These are phyloP conservation scores for Fusarium sp. DNA, from an alignment of 2,329 filamentous ascomycete genomes.

Conservation along the genomic window DNA sequence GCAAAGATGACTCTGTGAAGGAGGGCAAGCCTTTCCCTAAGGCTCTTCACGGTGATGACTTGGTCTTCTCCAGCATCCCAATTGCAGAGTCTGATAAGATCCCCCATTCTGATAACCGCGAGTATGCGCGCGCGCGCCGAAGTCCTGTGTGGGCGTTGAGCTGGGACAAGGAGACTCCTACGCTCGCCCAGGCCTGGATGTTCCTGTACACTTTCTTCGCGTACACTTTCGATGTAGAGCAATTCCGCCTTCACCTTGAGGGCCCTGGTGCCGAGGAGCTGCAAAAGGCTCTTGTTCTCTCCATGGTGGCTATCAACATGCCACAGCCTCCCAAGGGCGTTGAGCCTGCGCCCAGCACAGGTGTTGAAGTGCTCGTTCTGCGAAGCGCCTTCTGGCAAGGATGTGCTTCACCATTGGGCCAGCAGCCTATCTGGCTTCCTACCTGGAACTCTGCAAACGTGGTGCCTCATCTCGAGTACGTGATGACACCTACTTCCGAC, in stretches of 20 bases:
- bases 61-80: slow-evolving; percentile 39
- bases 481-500: slow-evolving; percentile 49
- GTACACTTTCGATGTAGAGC: slow-evolving; percentile 38
- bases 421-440: slow-evolving; percentile 69
- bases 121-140: slow-evolving; percentile 63
- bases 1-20: slow-evolving; percentile 32
- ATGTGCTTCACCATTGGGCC: slow-evolving; percentile 72
- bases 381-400: slow-evolving; percentile 74
- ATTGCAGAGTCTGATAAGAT: slow-evolving; percentile 41
- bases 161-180: slow-evolving; percentile 57
- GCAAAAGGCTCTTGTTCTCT: slow-evolving; percentile 53
- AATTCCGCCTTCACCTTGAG: slow-evolving; percentile 40
- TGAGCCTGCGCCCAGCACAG: slow-evolving; percentile 48
- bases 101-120: slow-evolving; percentile 51
- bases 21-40: slow-evolving; percentile 38
- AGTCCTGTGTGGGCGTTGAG: slow-evolving; percentile 57
- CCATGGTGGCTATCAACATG: slow-evolving; percentile 56
- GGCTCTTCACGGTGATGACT: slow-evolving; percentile 35
- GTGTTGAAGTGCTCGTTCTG: slow-evolving; percentile 56
- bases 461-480: slow-evolving; percentile 53
- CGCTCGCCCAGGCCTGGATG: slow-evolving; percentile 62
- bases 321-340: slow-evolving; percentile 49
- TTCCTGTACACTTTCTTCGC: slow-evolving; percentile 61
- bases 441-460: slow-evolving; percentile 53
- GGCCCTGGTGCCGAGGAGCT: slow-evolving; percentile 34